These are phyloP conservation scores for Rhodotorula toruloides DNA, from an alignment of 768 basidiomycete species.

Conservation along the genomic window DNA sequence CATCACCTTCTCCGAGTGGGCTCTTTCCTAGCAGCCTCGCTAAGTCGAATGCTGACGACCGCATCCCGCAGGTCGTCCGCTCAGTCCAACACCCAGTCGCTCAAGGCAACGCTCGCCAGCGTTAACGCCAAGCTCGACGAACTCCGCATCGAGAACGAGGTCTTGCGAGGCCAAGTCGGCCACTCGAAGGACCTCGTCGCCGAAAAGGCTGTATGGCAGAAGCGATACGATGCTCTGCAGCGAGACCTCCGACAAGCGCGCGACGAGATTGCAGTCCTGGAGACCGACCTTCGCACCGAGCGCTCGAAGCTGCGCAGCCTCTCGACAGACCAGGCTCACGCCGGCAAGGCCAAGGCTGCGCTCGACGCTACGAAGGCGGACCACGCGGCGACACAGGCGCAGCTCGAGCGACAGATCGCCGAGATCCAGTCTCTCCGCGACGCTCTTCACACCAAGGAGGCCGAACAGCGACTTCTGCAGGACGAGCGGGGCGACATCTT, in stretches of 20 bases:
- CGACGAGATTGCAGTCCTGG: conserved; percentile 64
- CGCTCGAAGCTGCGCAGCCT: conserved; percentile 61
- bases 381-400: conserved; percentile 66
- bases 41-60: too few species aligned
- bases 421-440: conserved; percentile 66
- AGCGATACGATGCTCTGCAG: conserved; percentile 58
- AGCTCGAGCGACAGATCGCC: conserved; percentile 63
- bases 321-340: conserved; percentile 59
- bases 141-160: conserved; percentile 64
- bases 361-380: conserved; percentile 54
- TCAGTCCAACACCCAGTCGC: conserved; percentile 14
- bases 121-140: conserved; percentile 53
- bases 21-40: background rate
- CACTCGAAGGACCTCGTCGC: conserved; percentile 45
- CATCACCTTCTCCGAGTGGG: conserved; percentile 19
- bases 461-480: conserved; percentile 61
- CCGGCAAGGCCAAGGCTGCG: conserved; percentile 57
- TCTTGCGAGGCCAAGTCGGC: conserved; percentile 62
- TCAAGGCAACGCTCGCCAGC: conserved; percentile 42
- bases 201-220: conserved; percentile 56
- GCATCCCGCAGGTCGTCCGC: background rate
- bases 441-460: conserved; percentile 31
- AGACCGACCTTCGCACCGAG: conserved; percentile 66
- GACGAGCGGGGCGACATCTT: conserved; percentile 65
- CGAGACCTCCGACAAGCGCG: conserved; percentile 50